Percentiles rank a stretch among this genome's conserved stretches.
Conservation (phyloP, 805 yeast genomes). For the Clavispora santaluciae region DNA sequence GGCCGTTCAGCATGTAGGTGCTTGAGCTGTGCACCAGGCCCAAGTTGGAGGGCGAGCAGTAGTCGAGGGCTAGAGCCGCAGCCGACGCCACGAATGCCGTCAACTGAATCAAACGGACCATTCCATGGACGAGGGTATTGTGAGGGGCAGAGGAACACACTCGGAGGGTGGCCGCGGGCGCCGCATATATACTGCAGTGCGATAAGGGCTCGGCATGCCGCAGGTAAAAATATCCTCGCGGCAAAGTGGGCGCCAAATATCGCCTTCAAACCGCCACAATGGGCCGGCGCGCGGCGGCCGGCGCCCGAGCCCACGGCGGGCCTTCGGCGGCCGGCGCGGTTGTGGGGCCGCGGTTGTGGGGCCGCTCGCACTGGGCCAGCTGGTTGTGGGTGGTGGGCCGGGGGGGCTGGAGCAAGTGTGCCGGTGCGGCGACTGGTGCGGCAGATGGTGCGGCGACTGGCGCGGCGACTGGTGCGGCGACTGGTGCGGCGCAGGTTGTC, state of each 20-base stretch:
- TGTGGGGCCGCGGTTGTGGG: too few species aligned
- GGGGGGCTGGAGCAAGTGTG: too few species aligned
- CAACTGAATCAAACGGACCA: not conserved
- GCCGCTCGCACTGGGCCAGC: too few species aligned
- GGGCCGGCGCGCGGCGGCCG: too few species aligned
- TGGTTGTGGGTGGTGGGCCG: too few species aligned
- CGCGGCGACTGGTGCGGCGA: too few species aligned
- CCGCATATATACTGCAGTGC: not conserved
- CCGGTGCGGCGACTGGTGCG: too few species aligned
- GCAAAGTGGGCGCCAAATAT: not conserved
- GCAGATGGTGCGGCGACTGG: too few species aligned
- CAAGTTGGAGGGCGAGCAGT: conserved; percentile 13
- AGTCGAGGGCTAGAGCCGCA: conserved; percentile 11
- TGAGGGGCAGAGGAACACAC: not conserved
- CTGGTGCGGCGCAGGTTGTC: too few species aligned
- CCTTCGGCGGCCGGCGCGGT: too few species aligned
- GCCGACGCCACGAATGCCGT: not conserved
- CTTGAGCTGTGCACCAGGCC: conserved; percentile 8
- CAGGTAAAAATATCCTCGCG: not conserved
- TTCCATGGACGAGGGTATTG: not conserved
- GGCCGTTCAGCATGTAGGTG: conserved; percentile 43
- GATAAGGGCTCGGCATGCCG: not conserved
- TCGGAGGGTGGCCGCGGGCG: not conserved
- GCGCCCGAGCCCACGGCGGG: too few species aligned
- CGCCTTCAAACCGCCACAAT: not conserved